Base-by-base conservation (phyloP, 2,329 filamentous ascomycete genomes). In the Leptodontidium sp. region DNA sequence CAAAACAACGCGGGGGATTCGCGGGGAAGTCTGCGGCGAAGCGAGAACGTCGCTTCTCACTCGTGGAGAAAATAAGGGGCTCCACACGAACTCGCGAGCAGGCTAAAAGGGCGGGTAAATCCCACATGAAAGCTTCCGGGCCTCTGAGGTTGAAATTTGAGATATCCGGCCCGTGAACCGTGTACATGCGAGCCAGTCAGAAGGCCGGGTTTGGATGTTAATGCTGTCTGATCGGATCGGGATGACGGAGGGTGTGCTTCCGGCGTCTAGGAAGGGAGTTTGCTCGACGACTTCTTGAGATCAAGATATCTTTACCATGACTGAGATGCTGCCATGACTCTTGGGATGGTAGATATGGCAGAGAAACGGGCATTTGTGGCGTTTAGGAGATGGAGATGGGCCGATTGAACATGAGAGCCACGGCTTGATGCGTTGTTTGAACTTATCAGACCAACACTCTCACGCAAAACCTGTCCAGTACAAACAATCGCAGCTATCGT, bases 61-160 rank as follows among this genome's bases (percentile, higher is more conserved):
- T 59, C 57, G 57, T 59, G 57, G 57, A 43, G 57, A 59, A 59
- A 59, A 24, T 59, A 40, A 6, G 32, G 35, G 35, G 32, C 35
- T 58, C 55, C 55, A 40, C 12, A 15, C 9, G 11, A 29, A 24
- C 43, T 12, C 5, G 57, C 14, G 11, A 43, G 5, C 5, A 24
- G 57, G 57, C 35, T 59, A 59, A 59, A 59, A 59, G 11, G 57
- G 38, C 21, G 35, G 57, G 9, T 59, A 59, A 59, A 59, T 32
- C 40, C 40, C n/a, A 24, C 2, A 45, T 21, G 57, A 24, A 59
- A 59, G 57, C 57, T 59, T 59, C 12, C 35, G 29, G 38, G 15
- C 14, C 7, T 24, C 24, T 1, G 47, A 12, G n/a, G 8, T 55
- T 4, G 29, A 55, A 2, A 45, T 24, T 43, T 8, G 40, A 7